Conservation (phyloP, 371 early-diverging fungal genomes). For the Lichtheimia hyalospora region DNA sequence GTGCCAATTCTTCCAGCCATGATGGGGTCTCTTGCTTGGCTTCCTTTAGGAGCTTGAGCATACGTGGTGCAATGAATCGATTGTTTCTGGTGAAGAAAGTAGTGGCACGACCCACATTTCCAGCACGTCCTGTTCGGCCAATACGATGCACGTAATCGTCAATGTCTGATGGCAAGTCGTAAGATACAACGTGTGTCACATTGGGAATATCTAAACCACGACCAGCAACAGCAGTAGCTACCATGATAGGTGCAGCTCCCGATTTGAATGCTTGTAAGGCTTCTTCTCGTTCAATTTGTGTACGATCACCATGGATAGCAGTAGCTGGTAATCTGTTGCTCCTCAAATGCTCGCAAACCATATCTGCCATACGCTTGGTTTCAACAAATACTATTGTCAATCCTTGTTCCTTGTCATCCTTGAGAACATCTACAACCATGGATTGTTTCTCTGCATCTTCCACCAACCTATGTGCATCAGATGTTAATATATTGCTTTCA, state of each 20-base stretch:
- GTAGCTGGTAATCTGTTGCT: slow-evolving; percentile 79
- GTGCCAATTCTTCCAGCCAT: slow-evolving; percentile 60
- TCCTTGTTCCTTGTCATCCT: slow-evolving; percentile 53
- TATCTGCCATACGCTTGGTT: slow-evolving; percentile 98
- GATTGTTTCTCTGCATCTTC: slow-evolving; percentile 80
- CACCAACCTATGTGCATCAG: slow-evolving; percentile 26
- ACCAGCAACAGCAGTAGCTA: slow-evolving; percentile 99
- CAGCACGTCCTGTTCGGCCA: slow-evolving; percentile 96
- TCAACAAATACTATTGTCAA: slow-evolving; percentile 97
- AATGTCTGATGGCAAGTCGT: slow-evolving; percentile 89
- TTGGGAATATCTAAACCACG: slow-evolving; percentile 96
- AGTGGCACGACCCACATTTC: slow-evolving; percentile 90
- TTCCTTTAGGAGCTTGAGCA: slow-evolving; percentile 76
- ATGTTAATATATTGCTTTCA: too few species aligned
- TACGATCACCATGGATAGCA: slow-evolving; percentile 95
- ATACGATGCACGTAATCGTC: slow-evolving; percentile 96
- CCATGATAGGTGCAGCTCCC: slow-evolving; percentile 91
- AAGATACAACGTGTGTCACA: slow-evolving; percentile 90
- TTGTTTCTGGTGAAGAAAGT: slow-evolving; percentile 96
- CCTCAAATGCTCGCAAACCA: slow-evolving; percentile 75
- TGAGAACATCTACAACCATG: slow-evolving; percentile 78
- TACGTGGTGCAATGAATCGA: slow-evolving; percentile 71
- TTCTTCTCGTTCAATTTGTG: slow-evolving; percentile 95
- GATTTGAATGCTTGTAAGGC: slow-evolving; percentile 87
- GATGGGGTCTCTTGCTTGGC: slow-evolving; percentile 53